These are phyloP conservation scores for Litsea cubeba DNA, from an alignment of 164 flowering plant genomes.

Conservation along the genomic window DNA sequence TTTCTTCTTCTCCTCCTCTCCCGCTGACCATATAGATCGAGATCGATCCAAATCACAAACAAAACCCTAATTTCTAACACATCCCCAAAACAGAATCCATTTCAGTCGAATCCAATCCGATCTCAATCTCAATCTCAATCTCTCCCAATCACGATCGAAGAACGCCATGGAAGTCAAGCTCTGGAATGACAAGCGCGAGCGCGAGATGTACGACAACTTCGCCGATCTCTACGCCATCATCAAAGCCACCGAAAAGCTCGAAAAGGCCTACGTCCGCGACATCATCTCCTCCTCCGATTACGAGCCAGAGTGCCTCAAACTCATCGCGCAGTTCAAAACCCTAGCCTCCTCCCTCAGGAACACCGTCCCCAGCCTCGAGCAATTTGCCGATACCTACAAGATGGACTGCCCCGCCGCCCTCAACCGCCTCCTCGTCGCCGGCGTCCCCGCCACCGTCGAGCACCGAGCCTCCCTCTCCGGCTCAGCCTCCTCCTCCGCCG, in stretches of 20 bases:
- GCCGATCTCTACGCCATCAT: constrained; percentile 89
- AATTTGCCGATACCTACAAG: constrained; percentile 77
- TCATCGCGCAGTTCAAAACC: constrained; percentile 87
- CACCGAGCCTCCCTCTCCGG: constrained; percentile 64
- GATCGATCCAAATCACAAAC: too few relatives aligned
- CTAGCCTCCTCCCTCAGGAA: constrained; percentile 64
- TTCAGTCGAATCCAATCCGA: too few relatives aligned
- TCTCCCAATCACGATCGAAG: too few relatives aligned
- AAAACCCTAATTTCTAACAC: too few relatives aligned
- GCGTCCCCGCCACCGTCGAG: constrained; percentile 92
- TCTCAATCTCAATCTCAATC: too few relatives aligned
- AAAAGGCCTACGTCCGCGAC: constrained; percentile 84
- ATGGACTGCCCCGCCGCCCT: constrained; percentile 90
- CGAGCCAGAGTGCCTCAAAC: constrained; percentile 74
- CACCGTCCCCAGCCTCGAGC: constrained; percentile 72
- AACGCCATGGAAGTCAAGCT: constrained; percentile 81
- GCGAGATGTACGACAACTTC: constrained; percentile 92
- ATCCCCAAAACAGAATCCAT: too few relatives aligned
- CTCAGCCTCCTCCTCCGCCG: constrained; percentile 51
- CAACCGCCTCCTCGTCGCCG: constrained; percentile 66
- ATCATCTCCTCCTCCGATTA: constrained; percentile 59
- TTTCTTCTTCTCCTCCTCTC: too few relatives aligned
- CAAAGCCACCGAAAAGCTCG: constrained; percentile 89
- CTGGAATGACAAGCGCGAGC: constrained; percentile 91
- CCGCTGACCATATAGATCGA: too few relatives aligned